Percentiles rank a stretch among this genome's conserved stretches.
Conservation (phyloP, 2,329 filamentous ascomycete genomes). For the Talaromyces sp. region DNA sequence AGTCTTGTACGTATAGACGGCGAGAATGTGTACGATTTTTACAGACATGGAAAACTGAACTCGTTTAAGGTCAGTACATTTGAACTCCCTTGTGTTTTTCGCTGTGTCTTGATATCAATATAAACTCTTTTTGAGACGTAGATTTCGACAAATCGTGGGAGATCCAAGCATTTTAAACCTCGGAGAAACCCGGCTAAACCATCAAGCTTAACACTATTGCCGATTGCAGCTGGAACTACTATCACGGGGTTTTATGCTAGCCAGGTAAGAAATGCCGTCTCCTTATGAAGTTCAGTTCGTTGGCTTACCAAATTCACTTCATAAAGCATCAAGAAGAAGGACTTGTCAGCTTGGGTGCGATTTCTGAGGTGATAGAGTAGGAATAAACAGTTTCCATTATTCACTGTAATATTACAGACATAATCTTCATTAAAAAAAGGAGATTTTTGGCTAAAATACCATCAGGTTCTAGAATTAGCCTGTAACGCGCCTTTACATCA, state of each 20-base stretch:
- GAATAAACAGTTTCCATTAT: background rate
- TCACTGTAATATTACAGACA: no score
- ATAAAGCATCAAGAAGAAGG: constrained; percentile 1
- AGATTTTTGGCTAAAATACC: no score
- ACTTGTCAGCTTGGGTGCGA: constrained; percentile 3
- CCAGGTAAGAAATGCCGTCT: background rate
- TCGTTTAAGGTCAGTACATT: constrained; percentile 2
- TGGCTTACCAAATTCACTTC: background rate
- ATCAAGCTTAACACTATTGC: background rate
- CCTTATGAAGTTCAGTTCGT: background rate
- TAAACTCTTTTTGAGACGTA: background rate
- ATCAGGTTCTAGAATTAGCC: no score
- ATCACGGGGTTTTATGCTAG: constrained; percentile 6
- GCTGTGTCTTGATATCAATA: background rate
- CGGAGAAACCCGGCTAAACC: background rate
- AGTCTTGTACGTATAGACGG: background rate
- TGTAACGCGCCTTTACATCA: no score
- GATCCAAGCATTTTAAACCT: constrained; percentile 2
- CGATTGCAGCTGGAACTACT: constrained; percentile 1
- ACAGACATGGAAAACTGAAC: constrained; percentile 1
- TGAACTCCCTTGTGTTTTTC: background rate
- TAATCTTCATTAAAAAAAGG: no score
- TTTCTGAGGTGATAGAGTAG: constrained; percentile 2
- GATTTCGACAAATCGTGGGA: constrained; percentile 6
- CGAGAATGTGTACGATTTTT: background rate